phyloP scores from a whole-genome alignment of 495 filamentous ascomycete genomes.

The Alectoria sarmentosa region DNA sequence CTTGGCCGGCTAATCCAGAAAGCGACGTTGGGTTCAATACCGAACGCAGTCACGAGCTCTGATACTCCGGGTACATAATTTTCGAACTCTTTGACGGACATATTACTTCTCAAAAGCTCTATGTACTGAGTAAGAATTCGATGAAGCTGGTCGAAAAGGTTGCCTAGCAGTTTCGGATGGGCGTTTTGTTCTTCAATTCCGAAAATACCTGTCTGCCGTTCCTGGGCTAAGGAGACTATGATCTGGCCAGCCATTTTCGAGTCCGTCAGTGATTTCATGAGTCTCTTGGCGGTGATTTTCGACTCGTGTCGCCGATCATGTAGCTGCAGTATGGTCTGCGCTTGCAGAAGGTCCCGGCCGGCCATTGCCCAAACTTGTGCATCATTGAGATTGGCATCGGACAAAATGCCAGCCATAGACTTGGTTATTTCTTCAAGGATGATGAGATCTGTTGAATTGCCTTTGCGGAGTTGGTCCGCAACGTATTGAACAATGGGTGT shows the following conservation, averaged over 20 bases:
- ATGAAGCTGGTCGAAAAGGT: constrained; percentile 85
- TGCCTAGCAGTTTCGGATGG: constrained; percentile 73
- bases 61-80: constrained; percentile 67
- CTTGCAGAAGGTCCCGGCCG: constrained; percentile 70
- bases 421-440: constrained; percentile 81
- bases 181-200: constrained; percentile 56
- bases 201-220: constrained; percentile 73
- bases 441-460: constrained; percentile 78
- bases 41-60: constrained; percentile 68
- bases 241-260: constrained; percentile 66
- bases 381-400: constrained; percentile 79
- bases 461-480: constrained; percentile 67
- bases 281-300: constrained; percentile 58
- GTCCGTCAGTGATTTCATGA: constrained; percentile 72
- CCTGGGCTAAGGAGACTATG: constrained; percentile 82
- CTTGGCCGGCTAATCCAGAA: constrained; percentile 79
- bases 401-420: constrained; percentile 87
- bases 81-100: constrained; percentile 73
- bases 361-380: constrained; percentile 77
- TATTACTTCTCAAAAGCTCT: constrained; percentile 74
- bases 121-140: constrained; percentile 78
- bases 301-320: constrained; percentile 70
- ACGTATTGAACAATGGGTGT: constrained; percentile 86
- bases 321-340: constrained; percentile 68
- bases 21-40: constrained; percentile 72